A percentile compares a stretch with the other conserved stretches of the same genome.
These are phyloP conservation scores for Bothriochloa decipiens DNA, from an alignment of 176 grass and related monocot genomes.

Conservation along the genomic window DNA sequence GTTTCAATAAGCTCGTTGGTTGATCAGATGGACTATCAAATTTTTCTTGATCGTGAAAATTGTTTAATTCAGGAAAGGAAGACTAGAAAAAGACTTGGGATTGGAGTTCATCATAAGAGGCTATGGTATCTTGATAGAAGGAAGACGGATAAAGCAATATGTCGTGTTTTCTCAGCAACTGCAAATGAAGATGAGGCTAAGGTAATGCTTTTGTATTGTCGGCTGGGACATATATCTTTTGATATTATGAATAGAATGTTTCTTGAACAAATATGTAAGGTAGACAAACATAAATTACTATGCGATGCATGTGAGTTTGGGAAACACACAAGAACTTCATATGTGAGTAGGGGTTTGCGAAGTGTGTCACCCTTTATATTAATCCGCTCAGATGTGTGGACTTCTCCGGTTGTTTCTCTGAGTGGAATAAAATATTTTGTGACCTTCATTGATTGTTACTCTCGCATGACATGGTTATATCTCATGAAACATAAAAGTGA, in stretches of 20 bases:
- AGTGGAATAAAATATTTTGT: too few species aligned
- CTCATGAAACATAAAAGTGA: too few species aligned
- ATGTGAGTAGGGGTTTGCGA: too few species aligned
- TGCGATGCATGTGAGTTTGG: too few species aligned
- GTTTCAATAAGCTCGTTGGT: too few species aligned
- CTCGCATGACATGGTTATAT: too few species aligned
- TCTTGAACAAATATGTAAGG: neutral
- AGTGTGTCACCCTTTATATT: too few species aligned
- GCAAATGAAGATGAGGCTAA: neutral
- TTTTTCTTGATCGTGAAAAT: neutral
- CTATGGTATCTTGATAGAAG: neutral
- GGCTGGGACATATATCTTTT: neutral
- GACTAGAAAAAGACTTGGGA: neutral
- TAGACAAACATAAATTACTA: neutral
- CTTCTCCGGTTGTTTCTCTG: too few species aligned
- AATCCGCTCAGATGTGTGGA: too few species aligned
- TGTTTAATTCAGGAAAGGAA: neutral
- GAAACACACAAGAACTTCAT: too few species aligned
- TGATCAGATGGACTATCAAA: too few species aligned
- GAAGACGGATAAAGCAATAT: neutral
- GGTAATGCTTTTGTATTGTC: neutral
- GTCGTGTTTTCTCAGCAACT: neutral
- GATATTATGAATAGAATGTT: conserved; percentile 2
- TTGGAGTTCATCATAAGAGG: neutral
- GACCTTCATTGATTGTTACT: too few species aligned